Conservation (phyloP, 192 early-diverging fungal species). For the Cetraspora pellucida region DNA sequence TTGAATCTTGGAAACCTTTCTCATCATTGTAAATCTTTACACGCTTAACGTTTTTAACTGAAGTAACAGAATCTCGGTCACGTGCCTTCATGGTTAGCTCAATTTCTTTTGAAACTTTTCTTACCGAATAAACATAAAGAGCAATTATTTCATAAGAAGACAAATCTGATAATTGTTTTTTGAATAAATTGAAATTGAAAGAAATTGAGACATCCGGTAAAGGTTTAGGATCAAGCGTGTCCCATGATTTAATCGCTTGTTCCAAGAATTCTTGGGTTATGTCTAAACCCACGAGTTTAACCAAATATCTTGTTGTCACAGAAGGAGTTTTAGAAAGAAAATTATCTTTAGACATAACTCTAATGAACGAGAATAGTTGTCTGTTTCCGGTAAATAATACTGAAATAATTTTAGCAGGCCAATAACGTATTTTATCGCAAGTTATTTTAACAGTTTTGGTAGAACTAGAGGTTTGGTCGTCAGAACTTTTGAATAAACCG, state of each 20-base stretch:
- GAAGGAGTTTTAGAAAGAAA: background rate
- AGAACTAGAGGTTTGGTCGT: background rate
- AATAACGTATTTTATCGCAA: background rate
- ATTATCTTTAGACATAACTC: background rate
- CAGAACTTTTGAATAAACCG: background rate
- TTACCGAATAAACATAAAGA: background rate
- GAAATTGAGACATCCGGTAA: background rate
- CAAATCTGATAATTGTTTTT: background rate
- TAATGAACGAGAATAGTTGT: background rate
- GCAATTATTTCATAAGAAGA: background rate
- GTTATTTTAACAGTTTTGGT: background rate
- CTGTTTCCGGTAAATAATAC: background rate
- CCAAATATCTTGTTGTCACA: slow-evolving; percentile 2
- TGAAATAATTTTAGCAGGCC: background rate
- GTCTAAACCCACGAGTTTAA: slow-evolving; percentile 3
- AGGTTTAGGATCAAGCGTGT: background rate
- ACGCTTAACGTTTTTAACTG: background rate
- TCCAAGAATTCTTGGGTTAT: background rate
- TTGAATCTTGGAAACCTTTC: too few relatives aligned
- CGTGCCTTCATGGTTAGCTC: background rate
- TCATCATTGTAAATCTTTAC: background rate
- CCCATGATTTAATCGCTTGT: background rate
- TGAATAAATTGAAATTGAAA: background rate
- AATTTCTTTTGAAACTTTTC: slow-evolving; percentile 15
- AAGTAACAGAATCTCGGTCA: background rate